Percentiles rank a stretch among this genome's conserved stretches.
These are phyloP conservation scores for Termitomyces sp. DNA, from an alignment of 768 basidiomycete genomes.

Conservation along the genomic window DNA sequence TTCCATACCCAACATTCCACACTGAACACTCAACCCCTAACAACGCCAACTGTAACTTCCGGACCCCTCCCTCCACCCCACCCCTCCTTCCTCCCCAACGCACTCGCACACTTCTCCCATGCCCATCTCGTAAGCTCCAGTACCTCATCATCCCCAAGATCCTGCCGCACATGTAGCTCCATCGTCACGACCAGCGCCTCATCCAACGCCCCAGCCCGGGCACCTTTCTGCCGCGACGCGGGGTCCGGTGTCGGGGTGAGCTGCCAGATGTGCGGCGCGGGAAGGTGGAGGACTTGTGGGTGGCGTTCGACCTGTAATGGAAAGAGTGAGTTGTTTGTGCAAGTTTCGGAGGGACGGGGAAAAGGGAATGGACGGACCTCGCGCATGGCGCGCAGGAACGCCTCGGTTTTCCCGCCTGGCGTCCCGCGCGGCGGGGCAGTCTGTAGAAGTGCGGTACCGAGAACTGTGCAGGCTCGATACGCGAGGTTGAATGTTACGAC, in stretches of 20 bases:
- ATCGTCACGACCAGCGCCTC: conserved; percentile 49
- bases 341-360: no score
- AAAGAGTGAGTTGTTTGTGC: no score
- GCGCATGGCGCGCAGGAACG: conserved; percentile 74
- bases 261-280: conserved; percentile 89
- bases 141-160: no score
- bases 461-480: conserved; percentile 77
- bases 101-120: conserved; percentile 60
- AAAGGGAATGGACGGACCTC: no score
- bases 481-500: conserved; percentile 79
- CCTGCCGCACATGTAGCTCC: no score
- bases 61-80: conserved; percentile 39
- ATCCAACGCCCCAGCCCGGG: no score
- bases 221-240: no score
- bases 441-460: conserved; percentile 86
- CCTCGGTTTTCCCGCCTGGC: conserved; percentile 69
- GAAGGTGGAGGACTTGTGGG: conserved; percentile 77
- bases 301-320: conserved; percentile 90
- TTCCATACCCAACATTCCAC: background rate
- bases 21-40: conserved; percentile 44
- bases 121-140: no score
- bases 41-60: conserved; percentile 75
- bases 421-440: conserved; percentile 73
- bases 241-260: no score
- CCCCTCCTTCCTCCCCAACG: conserved; percentile 43